phyloP scores from a whole-genome alignment of 805 yeast species.

The Kazachstania viticola region DNA sequence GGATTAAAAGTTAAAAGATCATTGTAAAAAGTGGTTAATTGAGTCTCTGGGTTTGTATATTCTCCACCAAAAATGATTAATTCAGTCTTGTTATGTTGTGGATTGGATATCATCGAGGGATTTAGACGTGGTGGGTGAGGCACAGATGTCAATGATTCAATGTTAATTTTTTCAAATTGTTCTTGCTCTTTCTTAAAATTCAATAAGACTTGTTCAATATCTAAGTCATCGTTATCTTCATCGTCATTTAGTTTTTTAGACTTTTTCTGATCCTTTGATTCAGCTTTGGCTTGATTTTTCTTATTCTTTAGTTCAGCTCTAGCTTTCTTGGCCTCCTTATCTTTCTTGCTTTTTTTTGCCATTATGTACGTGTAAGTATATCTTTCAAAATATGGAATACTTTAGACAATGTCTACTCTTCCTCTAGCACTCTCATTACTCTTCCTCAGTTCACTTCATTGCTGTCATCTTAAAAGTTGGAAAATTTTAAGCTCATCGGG shows the following conservation, averaged over 20 bases:
- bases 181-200: conserved; percentile 74
- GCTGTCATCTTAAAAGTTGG: no score
- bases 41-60: conserved; percentile 33
- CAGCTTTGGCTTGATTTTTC: conserved; percentile 67
- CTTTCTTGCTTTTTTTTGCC: conserved; percentile 83
- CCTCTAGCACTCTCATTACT: no score
- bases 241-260: conserved; percentile 56
- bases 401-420: no score
- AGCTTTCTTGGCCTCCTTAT: conserved; percentile 86
- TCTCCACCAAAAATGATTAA: conserved; percentile 89
- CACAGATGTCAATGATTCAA: conserved; percentile 46
- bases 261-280: conserved; percentile 58
- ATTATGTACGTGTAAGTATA: conserved; percentile 27
- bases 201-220: conserved; percentile 71
- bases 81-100: conserved; percentile 66
- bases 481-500: no score
- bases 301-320: conserved; percentile 72
- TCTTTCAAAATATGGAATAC: not conserved
- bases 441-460: no score
- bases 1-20: conserved; percentile 65
- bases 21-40: conserved; percentile 60
- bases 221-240: conserved; percentile 76
- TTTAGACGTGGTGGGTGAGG: conserved; percentile 61
- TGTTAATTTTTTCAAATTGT: conserved; percentile 56
- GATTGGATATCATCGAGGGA: conserved; percentile 64